These are phyloP conservation scores for Arabis hirsuta DNA, from an alignment of 345 rosid genomes.

Conservation along the genomic window DNA sequence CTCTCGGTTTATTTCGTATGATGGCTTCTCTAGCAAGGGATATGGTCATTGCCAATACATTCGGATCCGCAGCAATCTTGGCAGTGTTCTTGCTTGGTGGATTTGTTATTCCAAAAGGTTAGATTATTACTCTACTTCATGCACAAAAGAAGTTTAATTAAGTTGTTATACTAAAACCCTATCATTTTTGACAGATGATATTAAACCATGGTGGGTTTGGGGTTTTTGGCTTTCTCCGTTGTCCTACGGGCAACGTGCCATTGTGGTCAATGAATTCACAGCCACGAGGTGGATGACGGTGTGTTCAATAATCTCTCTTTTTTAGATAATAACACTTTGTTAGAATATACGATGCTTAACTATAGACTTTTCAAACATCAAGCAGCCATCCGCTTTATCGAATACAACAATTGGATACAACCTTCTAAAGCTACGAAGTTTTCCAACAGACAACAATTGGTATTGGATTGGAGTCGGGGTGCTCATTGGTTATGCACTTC, in stretches of 20 bases:
- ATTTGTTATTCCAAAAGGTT: conserved; percentile 86
- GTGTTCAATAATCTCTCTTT: conserved; percentile 20
- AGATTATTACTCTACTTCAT: not conserved
- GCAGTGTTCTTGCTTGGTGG: conserved; percentile 79
- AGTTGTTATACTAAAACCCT: conserved; percentile 11
- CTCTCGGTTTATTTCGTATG: conserved; percentile 80
- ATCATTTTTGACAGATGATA: conserved; percentile 50
- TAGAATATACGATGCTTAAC: conserved; percentile 3
- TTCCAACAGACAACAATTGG: conserved; percentile 64
- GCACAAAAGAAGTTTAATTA: not conserved
- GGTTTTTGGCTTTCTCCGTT: conserved; percentile 92
- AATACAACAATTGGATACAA: conserved; percentile 62
- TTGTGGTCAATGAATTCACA: conserved; percentile 81
- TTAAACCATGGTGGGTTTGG: conserved; percentile 93
- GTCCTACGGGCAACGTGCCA: conserved; percentile 78
- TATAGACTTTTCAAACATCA: conserved; percentile 20
- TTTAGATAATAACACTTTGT: not conserved
- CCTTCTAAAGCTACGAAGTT: conserved; percentile 55
- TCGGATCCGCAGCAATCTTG: conserved; percentile 73
- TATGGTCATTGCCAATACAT: conserved; percentile 85
- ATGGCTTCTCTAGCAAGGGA: conserved; percentile 84
- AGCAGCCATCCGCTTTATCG: conserved; percentile 65
- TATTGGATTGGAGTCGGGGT: conserved; percentile 85
- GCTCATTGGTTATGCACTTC: conserved; percentile 57
- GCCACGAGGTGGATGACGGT: conserved; percentile 85